These are phyloP conservation scores for Puccinellia tenuiflora DNA, from an alignment of 176 grass and related monocot species.

Conservation along the genomic window DNA sequence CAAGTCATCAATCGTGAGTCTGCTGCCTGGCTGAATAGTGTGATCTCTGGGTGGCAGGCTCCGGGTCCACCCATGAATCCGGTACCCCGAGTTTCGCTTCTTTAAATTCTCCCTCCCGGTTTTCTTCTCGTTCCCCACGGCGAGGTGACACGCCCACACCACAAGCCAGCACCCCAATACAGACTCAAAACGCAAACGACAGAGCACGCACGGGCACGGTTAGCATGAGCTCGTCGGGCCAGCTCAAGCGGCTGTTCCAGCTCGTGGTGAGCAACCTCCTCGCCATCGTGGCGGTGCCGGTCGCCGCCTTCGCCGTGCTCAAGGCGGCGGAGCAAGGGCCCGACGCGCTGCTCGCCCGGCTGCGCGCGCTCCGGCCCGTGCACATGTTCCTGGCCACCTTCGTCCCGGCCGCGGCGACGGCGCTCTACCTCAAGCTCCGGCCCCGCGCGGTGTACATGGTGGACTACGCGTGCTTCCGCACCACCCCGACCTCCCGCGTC, in stretches of 20 bases:
- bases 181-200: background rate
- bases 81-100: background rate
- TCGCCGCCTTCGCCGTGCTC: slow-evolving; percentile 1
- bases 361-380: slow-evolving; percentile 16
- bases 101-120: slow-evolving; percentile 28
- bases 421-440: slow-evolving; percentile 41
- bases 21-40: background rate
- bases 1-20: background rate
- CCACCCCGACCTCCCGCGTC: slow-evolving; percentile 48
- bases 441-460: slow-evolving; percentile 61
- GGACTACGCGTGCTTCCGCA: slow-evolving; percentile 74
- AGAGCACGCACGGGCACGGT: background rate
- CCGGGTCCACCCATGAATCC: background rate
- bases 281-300: slow-evolving; percentile 20
- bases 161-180: background rate
- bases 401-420: background rate
- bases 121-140: background rate
- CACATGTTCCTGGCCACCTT: slow-evolving; percentile 35
- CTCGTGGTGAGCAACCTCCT: slow-evolving; percentile 48
- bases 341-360: background rate
- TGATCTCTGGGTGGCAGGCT: background rate
- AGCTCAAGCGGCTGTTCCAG: slow-evolving; percentile 44
- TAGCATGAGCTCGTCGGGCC: slow-evolving; percentile 3
- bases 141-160: background rate
- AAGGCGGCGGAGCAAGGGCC: slow-evolving; percentile 24